phyloP scores from a whole-genome alignment of 345 rosid species.

The Moringa oleifera region DNA sequence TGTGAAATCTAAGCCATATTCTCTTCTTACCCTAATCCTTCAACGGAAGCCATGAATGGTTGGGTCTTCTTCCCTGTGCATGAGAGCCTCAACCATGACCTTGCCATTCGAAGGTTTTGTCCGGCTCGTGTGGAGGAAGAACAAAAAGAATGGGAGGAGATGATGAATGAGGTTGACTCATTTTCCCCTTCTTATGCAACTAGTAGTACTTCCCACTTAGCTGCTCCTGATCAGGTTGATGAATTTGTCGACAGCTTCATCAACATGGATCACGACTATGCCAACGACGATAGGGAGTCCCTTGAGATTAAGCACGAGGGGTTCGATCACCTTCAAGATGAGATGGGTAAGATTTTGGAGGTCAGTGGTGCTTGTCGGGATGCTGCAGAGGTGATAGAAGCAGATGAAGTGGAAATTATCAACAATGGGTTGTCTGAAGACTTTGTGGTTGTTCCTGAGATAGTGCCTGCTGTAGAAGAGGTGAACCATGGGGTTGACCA shows the following conservation, averaged over 20 bases:
- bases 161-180: conserved; percentile 22
- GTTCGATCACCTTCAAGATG: conserved; percentile 16
- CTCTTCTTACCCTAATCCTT: conserved; percentile 13
- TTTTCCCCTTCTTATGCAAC: conserved; percentile 17
- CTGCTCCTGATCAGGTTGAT: conserved; percentile 44
- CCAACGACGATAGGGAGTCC: not conserved
- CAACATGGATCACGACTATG: conserved; percentile 20
- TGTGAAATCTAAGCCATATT: not conserved
- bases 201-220: conserved; percentile 13
- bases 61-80: conserved; percentile 29
- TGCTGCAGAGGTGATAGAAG: conserved; percentile 20
- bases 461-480: conserved; percentile 15
- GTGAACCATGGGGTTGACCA: conserved; percentile 47
- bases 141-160: conserved; percentile 31
- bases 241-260: conserved; percentile 59
- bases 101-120: conserved; percentile 58
- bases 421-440: no score
- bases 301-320: conserved; percentile 6
- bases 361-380: no score
- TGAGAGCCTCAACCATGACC: conserved; percentile 41
- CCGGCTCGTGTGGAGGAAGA: conserved; percentile 53
- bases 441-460: conserved; percentile 11
- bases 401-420: conserved; percentile 20
- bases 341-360: conserved; percentile 14
- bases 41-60: conserved; percentile 34